phyloP scores from a whole-genome alignment of 306 rosid species.

The Citrullus colocynthis region DNA sequence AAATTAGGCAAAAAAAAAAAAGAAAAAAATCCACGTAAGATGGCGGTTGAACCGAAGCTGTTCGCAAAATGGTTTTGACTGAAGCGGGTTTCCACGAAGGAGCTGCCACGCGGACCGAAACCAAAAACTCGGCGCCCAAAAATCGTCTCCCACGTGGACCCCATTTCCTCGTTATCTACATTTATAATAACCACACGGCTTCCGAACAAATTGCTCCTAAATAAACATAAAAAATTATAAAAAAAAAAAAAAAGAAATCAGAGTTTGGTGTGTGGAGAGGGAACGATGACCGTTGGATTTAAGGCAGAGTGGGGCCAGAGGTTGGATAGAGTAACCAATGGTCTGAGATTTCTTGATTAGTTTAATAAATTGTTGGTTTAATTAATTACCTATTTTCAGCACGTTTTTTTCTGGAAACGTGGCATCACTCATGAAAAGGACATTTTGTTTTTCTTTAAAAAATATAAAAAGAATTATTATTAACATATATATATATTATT shows the following conservation, averaged over 20 bases:
- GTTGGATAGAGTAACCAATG: neutral
- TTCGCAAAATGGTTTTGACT: too few species aligned
- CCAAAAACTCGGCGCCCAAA: neutral
- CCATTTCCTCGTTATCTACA: neutral
- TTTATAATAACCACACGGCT: neutral
- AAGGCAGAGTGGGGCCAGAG: neutral
- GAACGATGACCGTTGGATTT: neutral
- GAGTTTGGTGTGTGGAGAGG: neutral
- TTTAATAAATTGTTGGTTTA: neutral
- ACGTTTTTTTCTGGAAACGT: conserved; percentile 2
- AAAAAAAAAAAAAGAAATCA: neutral
- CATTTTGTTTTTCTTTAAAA: neutral
- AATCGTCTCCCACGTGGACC: conserved; percentile 1
- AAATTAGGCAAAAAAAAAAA: too few species aligned
- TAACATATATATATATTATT: neutral
- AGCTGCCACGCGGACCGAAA: neutral
- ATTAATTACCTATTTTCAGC: neutral
- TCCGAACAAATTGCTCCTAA: neutral
- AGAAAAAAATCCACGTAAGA: too few species aligned
- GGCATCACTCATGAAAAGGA: neutral
- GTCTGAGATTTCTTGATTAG: neutral
- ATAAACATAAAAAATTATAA: neutral
- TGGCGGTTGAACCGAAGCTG: too few species aligned
- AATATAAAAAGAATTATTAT: too few species aligned
- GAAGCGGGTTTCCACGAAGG: neutral